A percentile compares a stretch with the other conserved stretches of the same genome.
phyloP scores from a whole-genome alignment of 768 basidiomycete species.

The Suillus tomentosus region DNA sequence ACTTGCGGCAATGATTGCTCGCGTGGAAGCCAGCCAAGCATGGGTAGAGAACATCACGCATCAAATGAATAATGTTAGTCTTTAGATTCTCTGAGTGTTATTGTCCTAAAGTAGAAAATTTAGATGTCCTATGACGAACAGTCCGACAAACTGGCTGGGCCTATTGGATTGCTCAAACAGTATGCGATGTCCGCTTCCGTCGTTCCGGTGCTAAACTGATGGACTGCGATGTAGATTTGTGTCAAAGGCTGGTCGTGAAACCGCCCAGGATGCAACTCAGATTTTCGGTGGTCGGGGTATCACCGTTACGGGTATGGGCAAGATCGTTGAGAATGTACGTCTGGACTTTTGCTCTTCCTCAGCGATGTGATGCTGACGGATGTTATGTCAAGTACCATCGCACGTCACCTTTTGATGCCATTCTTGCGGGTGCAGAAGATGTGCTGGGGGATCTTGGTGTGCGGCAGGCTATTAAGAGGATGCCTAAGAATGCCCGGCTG shows the following conservation, averaged over 20 bases:
- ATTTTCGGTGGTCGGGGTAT: slow-evolving; percentile 90
- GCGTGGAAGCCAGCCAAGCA: slow-evolving; percentile 81
- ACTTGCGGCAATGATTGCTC: slow-evolving; percentile 87
- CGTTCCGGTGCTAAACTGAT: slow-evolving; percentile 4
- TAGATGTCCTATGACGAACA: slow-evolving; percentile 89
- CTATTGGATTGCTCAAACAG: slow-evolving; percentile 90
- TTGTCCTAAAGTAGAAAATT: slow-evolving; percentile 3
- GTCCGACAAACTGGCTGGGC: slow-evolving; percentile 83
- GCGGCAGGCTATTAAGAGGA: slow-evolving; percentile 69
- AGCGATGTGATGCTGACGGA: background rate
- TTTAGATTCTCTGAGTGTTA: background rate
- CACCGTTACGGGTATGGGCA: slow-evolving; percentile 87
- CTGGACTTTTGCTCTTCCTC: background rate
- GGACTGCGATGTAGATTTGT: slow-evolving; percentile 51
- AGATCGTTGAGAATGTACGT: slow-evolving; percentile 76
- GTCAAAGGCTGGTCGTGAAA: slow-evolving; percentile 53
- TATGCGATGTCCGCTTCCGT: slow-evolving; percentile 36
- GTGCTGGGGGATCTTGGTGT: slow-evolving; percentile 76
- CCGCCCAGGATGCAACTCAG: slow-evolving; percentile 72
- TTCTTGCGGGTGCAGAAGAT: slow-evolving; percentile 80
- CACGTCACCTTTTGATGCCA: slow-evolving; percentile 82
- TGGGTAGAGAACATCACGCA: slow-evolving; percentile 91
- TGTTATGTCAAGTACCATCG: slow-evolving; percentile 62
- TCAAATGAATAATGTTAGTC: slow-evolving; percentile 85
- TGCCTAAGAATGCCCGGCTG: slow-evolving; percentile 54